Percentiles rank a stretch among this genome's conserved stretches.
These are phyloP conservation scores for Amaranthus hypochondriacus DNA, from an alignment of 148 eudicot species.

Conservation along the genomic window DNA sequence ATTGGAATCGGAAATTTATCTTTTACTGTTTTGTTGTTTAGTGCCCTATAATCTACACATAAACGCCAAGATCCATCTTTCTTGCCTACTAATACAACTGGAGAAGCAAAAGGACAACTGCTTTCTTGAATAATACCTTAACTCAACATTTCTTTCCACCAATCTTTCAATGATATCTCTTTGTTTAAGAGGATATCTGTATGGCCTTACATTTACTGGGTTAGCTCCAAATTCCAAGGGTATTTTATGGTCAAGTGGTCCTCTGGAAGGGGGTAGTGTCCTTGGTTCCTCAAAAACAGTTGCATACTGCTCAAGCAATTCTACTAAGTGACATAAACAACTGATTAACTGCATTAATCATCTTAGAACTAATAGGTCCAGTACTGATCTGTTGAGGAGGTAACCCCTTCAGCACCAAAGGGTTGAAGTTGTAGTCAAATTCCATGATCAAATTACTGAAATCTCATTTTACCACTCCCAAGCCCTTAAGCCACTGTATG, in stretches of 20 bases:
- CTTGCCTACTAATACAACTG: neutral
- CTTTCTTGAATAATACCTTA: too few relatives aligned
- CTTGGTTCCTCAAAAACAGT: neutral
- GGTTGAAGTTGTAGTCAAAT: neutral
- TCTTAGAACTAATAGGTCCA: neutral
- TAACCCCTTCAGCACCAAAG: neutral
- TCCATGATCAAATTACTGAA: neutral
- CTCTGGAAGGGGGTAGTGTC: neutral
- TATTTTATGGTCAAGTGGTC: neutral
- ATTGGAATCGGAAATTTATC: neutral
- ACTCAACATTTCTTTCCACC: too few relatives aligned
- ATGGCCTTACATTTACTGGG: neutral
- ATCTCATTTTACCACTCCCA: too few relatives aligned
- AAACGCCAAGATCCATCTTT: neutral
- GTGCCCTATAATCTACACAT: neutral
- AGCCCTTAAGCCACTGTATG: neutral
- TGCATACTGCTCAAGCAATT: neutral
- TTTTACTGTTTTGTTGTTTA: neutral
- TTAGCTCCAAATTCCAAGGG: neutral
- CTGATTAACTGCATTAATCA: too few relatives aligned
- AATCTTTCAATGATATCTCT: neutral
- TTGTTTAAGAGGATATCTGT: neutral
- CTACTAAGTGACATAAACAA: too few relatives aligned
- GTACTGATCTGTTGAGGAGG: neutral
- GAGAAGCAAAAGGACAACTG: neutral